These are phyloP conservation scores for Globisporangium alternatum DNA, from an alignment of 352 stramenopile species.

Conservation along the genomic window DNA sequence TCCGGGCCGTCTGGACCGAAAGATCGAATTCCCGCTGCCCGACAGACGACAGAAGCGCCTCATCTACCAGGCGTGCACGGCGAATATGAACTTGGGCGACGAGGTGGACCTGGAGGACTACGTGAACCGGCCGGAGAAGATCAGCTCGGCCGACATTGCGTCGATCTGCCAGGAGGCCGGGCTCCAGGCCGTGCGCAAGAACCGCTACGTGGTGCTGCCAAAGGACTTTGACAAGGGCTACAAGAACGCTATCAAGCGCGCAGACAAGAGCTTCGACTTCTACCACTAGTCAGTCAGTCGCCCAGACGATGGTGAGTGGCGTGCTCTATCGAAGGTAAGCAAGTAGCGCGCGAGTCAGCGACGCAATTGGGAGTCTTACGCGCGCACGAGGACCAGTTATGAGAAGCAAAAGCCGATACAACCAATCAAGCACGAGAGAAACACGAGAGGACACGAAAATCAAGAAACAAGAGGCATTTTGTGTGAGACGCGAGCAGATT, in stretches of 20 bases:
- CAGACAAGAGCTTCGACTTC: slow-evolving; percentile 99
- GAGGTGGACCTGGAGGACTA: slow-evolving; percentile 99
- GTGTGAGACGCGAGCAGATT: not conserved
- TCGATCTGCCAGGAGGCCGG: slow-evolving; percentile 99
- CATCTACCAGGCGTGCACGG: slow-evolving; percentile 99
- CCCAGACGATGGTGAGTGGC: not conserved
- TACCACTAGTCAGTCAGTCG: slow-evolving; percentile 84
- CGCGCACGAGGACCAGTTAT: not conserved
- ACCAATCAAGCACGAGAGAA: not conserved
- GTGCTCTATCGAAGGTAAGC: too few relatives aligned
- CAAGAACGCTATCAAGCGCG: slow-evolving; percentile 99
- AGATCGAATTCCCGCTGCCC: slow-evolving; percentile 99
- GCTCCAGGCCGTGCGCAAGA: slow-evolving; percentile 98
- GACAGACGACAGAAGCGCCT: slow-evolving; percentile 99
- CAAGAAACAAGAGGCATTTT: not conserved
- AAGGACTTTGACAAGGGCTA: slow-evolving; percentile 99
- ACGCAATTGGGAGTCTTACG: not conserved
- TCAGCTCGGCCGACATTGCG: slow-evolving; percentile 97
- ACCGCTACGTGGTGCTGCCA: slow-evolving; percentile 99
- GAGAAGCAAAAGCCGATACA: not conserved
- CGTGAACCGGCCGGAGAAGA: slow-evolving; percentile 99
- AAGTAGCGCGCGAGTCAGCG: too few relatives aligned
- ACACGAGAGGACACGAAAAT: not conserved
- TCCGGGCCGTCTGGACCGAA: slow-evolving; percentile 97
- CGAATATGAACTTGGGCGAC: slow-evolving; percentile 99